A percentile compares a stretch with the other conserved stretches of the same genome.
Conservation (phyloP, 129 eudicot species). For the Ambrosia trifida region DNA sequence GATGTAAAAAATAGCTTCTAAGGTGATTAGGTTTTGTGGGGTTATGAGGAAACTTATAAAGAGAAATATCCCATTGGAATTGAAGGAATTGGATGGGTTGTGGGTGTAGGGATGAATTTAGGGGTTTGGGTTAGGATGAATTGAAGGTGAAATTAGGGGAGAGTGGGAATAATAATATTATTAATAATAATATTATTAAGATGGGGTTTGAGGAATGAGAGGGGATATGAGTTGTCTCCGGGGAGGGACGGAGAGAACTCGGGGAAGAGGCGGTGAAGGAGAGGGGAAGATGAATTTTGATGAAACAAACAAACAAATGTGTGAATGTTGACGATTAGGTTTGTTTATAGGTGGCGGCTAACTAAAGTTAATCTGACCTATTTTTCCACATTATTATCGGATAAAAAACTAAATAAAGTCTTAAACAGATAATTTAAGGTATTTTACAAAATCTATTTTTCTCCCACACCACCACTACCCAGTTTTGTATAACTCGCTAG, state of each 20-base stretch:
- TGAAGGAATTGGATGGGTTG: conserved; percentile 28
- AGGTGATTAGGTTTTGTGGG: conserved; percentile 27
- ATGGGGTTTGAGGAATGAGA: background rate
- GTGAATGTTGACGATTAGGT: background rate
- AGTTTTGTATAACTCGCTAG: too few relatives aligned
- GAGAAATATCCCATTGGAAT: conserved; percentile 41
- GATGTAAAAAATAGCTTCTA: conserved; percentile 38
- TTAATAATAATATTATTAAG: background rate
- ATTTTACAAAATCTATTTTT: too few relatives aligned
- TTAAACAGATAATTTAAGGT: too few relatives aligned
- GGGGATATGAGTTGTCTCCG: conserved; percentile 10
- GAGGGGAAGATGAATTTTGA: background rate
- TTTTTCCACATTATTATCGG: too few relatives aligned
- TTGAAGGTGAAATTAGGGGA: background rate
- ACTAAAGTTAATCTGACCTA: background rate
- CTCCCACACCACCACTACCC: too few relatives aligned
- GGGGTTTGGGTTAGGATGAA: conserved; percentile 2
- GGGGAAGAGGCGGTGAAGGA: conserved; percentile 22
- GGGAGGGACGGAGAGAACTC: conserved; percentile 28
- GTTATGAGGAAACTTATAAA: conserved; percentile 31
- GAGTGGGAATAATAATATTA: too few relatives aligned
- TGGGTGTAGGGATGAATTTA: conserved; percentile 44
- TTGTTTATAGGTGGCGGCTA: conserved; percentile 31
- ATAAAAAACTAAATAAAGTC: too few relatives aligned
- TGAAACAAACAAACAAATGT: background rate